These are phyloP conservation scores for Fusarium sp. DNA, from an alignment of 2,329 filamentous ascomycete genomes.

Conservation along the genomic window DNA sequence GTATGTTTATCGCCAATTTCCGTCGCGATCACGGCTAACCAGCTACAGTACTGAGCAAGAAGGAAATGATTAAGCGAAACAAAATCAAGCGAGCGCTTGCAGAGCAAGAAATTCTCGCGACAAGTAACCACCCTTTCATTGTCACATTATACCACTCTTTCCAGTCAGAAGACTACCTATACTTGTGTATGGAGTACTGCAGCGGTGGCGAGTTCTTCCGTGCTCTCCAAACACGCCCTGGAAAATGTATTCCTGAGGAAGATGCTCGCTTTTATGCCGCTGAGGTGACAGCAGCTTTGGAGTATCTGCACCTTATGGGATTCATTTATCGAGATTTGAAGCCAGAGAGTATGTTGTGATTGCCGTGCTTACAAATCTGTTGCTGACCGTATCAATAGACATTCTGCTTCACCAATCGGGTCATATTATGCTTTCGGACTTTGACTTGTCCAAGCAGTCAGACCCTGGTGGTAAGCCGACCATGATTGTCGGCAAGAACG, in stretches of 20 bases:
- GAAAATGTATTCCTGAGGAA: conserved; percentile 97
- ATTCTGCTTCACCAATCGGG: conserved; percentile 99
- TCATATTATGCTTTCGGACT: conserved; percentile 99
- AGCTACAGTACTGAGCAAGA: conserved; percentile 90
- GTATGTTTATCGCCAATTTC: conserved; percentile 63
- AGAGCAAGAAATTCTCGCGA: conserved; percentile 97
- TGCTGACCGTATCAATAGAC: conserved; percentile 67
- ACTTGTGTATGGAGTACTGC: conserved; percentile 99
- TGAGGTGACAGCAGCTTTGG: conserved; percentile 94
- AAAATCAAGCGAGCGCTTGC: conserved; percentile 99
- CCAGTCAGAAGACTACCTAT: conserved; percentile 98
- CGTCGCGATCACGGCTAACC: conserved; percentile 54
- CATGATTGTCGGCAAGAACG: conserved; percentile 95
- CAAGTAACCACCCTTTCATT: conserved; percentile 99
- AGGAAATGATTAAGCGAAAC: conserved; percentile 99
- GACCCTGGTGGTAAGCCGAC: conserved; percentile 95
- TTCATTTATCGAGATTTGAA: conserved; percentile 99
- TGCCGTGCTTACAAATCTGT: conserved; percentile 16
- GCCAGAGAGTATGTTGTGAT: conserved; percentile 81
- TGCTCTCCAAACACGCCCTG: conserved; percentile 93
- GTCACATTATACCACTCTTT: conserved; percentile 99
- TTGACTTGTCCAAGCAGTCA: conserved; percentile 98
- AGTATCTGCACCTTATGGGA: conserved; percentile 98
- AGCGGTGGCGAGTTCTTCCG: conserved; percentile 99
- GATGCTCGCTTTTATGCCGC: conserved; percentile 97